Percentiles rank a stretch among this genome's conserved stretches.
phyloP scores from a whole-genome alignment of 2,329 filamentous ascomycete species.

The Colletotrichum sp. region DNA sequence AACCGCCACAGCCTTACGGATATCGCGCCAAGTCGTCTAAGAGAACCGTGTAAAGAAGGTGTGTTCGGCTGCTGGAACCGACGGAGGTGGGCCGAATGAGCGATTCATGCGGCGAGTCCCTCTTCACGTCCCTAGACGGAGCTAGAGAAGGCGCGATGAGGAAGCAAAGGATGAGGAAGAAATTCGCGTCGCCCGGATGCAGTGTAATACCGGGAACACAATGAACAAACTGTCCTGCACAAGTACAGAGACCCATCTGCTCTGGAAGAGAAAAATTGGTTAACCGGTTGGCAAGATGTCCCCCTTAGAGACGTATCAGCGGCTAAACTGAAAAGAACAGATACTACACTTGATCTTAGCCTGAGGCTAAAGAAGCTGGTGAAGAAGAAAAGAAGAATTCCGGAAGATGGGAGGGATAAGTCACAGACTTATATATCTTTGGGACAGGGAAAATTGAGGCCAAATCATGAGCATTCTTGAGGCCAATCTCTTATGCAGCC shows the following conservation, averaged over 20 bases:
- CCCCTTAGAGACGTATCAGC: neutral
- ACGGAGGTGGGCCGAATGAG: neutral
- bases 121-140: neutral
- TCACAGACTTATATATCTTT: neutral
- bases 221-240: neutral
- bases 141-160: neutral
- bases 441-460: neutral
- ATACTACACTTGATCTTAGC: conserved; percentile 22
- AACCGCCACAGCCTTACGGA: neutral
- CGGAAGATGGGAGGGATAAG: neutral
- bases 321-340: neutral
- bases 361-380: conserved; percentile 25
- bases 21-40: neutral
- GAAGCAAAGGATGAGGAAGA: neutral
- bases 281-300: neutral
- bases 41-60: neutral
- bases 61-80: neutral
- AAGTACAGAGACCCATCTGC: neutral
- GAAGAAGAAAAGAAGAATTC: conserved; percentile 17
- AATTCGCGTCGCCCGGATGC: neutral
- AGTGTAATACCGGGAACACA: conserved; percentile 6
- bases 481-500: neutral
- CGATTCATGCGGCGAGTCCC: neutral
- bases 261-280: neutral
- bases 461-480: neutral